Conservation (phyloP, 371 early-diverging fungal species). For the Circinella minor region DNA sequence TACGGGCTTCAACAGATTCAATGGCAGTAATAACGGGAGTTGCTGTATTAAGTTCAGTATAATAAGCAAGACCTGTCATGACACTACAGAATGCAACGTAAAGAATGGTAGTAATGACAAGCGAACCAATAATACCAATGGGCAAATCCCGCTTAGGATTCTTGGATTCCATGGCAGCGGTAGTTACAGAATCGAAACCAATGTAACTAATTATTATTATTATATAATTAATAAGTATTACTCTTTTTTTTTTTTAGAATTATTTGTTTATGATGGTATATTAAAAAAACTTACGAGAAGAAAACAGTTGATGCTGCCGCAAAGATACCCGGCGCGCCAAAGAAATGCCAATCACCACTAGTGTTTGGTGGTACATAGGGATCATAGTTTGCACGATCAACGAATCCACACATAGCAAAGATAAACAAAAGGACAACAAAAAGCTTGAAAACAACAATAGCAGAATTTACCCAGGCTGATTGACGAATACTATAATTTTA, state of each 20-base stretch:
- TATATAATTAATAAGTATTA: not conserved
- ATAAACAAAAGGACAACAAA: conserved; percentile 83
- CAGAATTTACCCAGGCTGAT: conserved; percentile 72
- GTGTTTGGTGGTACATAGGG: conserved; percentile 81
- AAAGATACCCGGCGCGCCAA: conserved; percentile 76
- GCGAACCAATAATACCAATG: conserved; percentile 83
- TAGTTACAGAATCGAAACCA: conserved; percentile 90
- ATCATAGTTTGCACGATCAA: conserved; percentile 70
- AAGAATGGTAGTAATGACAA: conserved; percentile 76
- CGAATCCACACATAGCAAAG: conserved; percentile 64
- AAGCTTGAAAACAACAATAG: conserved; percentile 77
- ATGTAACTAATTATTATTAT: conserved; percentile 57
- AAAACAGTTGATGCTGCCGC: conserved; percentile 83
- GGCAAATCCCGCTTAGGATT: conserved; percentile 87
- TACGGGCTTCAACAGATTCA: conserved; percentile 34
- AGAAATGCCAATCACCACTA: conserved; percentile 54
- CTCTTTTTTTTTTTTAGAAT: not conserved
- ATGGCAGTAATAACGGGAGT: conserved; percentile 76
- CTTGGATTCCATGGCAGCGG: conserved; percentile 85
- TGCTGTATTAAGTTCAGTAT: conserved; percentile 47
- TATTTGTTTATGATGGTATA: not conserved
- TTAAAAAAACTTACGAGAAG: conserved; percentile 46
- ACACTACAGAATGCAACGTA: conserved; percentile 76
- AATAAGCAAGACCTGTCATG: conserved; percentile 77
- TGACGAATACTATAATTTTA: conserved; percentile 57